Percentiles rank a stretch among this genome's conserved stretches.
Conservation (phyloP, 306 rosid species). For the Ochetophila trinervis region DNA sequence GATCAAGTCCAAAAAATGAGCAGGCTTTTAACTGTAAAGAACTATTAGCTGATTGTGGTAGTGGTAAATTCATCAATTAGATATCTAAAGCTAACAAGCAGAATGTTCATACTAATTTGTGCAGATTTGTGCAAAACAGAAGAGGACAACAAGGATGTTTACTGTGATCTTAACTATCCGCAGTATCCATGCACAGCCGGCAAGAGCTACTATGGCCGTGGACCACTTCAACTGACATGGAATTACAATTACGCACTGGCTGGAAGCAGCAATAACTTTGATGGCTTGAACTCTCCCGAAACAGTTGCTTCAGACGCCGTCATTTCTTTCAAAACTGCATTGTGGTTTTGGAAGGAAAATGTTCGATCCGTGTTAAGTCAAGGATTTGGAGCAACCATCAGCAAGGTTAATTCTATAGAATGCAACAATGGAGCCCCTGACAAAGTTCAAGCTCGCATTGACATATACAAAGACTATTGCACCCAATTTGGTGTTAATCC, state of each 20-base stretch:
- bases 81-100: neutral
- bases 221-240: conserved; percentile 31
- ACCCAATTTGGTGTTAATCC: conserved; percentile 23
- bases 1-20: no score
- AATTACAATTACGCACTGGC: conserved; percentile 32
- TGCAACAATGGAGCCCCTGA: neutral
- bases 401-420: conserved; percentile 20
- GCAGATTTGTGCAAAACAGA: conserved; percentile 29
- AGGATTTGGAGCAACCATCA: conserved; percentile 36
- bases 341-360: conserved; percentile 33
- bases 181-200: conserved; percentile 24
- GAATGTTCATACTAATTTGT: neutral
- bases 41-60: no score
- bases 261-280: conserved; percentile 11
- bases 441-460: conserved; percentile 22
- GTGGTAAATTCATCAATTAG: no score
- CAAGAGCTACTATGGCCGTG: conserved; percentile 25
- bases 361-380: conserved; percentile 10
- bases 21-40: no score
- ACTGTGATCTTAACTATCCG: neutral
- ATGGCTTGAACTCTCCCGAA: conserved; percentile 23
- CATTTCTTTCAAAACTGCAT: conserved; percentile 16
- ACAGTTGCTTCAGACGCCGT: conserved; percentile 11
- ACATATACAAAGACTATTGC: conserved; percentile 22
- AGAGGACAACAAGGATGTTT: conserved; percentile 4